Evolutionary conservation across 805 yeast species (phyloP), one percentile per base, ranked within the genome.

Genomic region (Ogataea parapolymorpha): DNA sequence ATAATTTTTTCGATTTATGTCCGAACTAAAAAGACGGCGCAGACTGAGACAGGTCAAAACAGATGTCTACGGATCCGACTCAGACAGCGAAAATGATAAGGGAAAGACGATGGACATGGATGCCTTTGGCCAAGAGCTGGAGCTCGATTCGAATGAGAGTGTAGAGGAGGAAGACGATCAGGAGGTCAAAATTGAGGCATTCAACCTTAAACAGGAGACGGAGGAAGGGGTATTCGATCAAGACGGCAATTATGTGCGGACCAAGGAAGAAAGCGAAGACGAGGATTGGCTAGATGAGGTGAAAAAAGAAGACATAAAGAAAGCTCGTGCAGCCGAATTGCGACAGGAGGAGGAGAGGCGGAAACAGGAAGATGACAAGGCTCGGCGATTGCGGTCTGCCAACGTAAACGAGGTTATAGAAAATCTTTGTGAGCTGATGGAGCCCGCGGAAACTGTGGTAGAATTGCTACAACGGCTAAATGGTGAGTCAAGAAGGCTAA

Each of bases 141-240:
- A 47, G 7, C 32, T 49, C 3, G 44, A 31, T 6, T 30, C 32
- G 36, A 41, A 14, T 40, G 35, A 10, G 56, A 24, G 16, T 17
- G 39, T 35, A 22, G 33, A 26, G 24, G 46, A 29, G 2, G 41
- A 41, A 7, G 20, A 57, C 48, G 28, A 37, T 35, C 15, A 39
- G 38, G 26, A 43, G 31, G 32, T 80, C 1, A 72, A 73, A 45
- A 44, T 85, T 2, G 90, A 84, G 44, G 75, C 85, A 0, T 85
- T 85, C 60, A 72, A 77, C 55, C 58, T 85, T 32, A 59, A 70
- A 17, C 66, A 74, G 14, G 91, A 85, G 50, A 59, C 66, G 31
- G 71, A 71, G 39, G 77, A 74, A 33, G 91, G 89, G 2, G 58
- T 58, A 3, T 79, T 80, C 53, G 88, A 82, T 49, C 68, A 62